These are phyloP conservation scores for Oryza punctata DNA, from an alignment of 176 grass and related monocot species.

Conservation along the genomic window DNA sequence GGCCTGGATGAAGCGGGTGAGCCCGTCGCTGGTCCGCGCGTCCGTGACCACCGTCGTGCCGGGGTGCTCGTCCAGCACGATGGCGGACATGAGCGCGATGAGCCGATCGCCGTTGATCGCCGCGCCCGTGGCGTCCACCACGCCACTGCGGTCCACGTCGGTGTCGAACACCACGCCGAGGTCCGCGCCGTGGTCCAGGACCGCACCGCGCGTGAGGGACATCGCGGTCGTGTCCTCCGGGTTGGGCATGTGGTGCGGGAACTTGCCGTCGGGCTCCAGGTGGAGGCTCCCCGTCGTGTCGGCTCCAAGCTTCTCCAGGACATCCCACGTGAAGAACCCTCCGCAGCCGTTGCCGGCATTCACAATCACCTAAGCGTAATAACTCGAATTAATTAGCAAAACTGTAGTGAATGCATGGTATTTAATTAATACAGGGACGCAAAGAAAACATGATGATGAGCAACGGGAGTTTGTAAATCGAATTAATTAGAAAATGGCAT, in stretches of 20 bases:
- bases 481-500: too few species aligned
- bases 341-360: conserved; percentile 88
- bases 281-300: conserved; percentile 80
- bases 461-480: background rate
- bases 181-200: conserved; percentile 57
- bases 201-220: conserved; percentile 54
- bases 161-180: conserved; percentile 90
- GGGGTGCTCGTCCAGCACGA: conserved; percentile 69
- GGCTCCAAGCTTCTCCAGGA: conserved; percentile 73
- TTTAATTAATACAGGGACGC: too few species aligned
- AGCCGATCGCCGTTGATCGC: conserved; percentile 77
- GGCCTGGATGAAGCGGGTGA: conserved; percentile 63
- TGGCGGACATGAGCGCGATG: conserved; percentile 78
- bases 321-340: conserved; percentile 78
- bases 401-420: too few species aligned
- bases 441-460: background rate
- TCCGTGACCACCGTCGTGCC: conserved; percentile 78
- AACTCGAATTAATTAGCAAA: background rate
- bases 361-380: conserved; percentile 53
- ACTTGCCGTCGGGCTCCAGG: conserved; percentile 74
- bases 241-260: conserved; percentile 87
- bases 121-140: conserved; percentile 51
- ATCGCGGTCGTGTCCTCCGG: conserved; percentile 81
- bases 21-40: conserved; percentile 61
- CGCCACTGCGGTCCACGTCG: conserved; percentile 84